Base-by-base conservation (phyloP, 2,329 filamentous ascomycete species). In the Venturia nashicola region DNA sequence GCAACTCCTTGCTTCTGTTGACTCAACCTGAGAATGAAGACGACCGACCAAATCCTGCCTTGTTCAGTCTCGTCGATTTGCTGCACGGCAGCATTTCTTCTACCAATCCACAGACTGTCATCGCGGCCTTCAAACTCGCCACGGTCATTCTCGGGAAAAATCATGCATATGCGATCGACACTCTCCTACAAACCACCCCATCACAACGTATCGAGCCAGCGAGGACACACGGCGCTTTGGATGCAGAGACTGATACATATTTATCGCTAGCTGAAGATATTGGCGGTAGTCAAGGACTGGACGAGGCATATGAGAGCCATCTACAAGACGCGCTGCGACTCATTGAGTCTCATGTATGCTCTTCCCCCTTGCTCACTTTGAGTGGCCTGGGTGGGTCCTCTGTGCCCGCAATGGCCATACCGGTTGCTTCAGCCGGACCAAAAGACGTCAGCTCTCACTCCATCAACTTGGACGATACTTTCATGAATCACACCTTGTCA, bases 11-110 rank as follows among this genome's bases (percentile, higher is more conserved):
- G 74, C 89, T 97, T 73, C 82, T 96, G 2, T 84, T 95, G 16
- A 90, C 86, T 42, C 87, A 91, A 75, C 84, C 92, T 72, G 86
- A 89, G 3, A 82, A 89, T 63, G 87, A 89, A 67, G 84, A 88
- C 3, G 89, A 94, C 64, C 80, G 84, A 16, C 83, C 89, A 11
- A 94, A 92, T 1, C 94, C 94, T 0, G 83, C 91, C 16, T 80
- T 99, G 0, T 99, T 97, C 78, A 97, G 95, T 71, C 79, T 99
- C 11, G 90, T 95, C 32, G 94, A 99, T 75, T 82, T 99, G 14
- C 87, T 96, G 39, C 80, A 95, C 2, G 89, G 91, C 43, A 96
- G 92, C 70, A 79, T 97, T 34, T 83, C 86, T 65, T 97, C 94
- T 0, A 82, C 83, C 55, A 97, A 94, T 70, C 83, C 89, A 62